Evolutionary conservation across 2,329 filamentous ascomycete genomes (phyloP).

Genomic region (Phaeosphaeriaceae sp.): DNA sequence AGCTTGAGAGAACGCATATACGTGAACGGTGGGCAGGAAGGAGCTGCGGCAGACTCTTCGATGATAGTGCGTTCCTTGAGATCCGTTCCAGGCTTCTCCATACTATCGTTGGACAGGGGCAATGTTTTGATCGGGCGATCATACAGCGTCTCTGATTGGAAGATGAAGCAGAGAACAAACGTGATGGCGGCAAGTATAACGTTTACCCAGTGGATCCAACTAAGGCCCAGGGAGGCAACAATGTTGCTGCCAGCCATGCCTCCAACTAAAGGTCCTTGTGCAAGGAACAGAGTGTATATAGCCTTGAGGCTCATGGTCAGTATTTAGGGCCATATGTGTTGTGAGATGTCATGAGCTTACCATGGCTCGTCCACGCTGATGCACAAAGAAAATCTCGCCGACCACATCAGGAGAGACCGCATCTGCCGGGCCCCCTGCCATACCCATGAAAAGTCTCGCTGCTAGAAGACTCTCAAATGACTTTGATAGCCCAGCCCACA

Average conservation of each 20-base stretch:
- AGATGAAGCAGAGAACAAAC: constrained; percentile 43
- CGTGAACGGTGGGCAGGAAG: constrained; percentile 36
- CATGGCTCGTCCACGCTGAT: constrained; percentile 51
- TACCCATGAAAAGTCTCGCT: constrained; percentile 48
- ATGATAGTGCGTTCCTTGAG: constrained; percentile 23
- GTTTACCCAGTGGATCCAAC: constrained; percentile 52
- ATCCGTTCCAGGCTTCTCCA: constrained; percentile 20
- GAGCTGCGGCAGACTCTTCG: constrained; percentile 9
- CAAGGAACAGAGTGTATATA: constrained; percentile 51
- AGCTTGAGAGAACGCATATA: constrained; percentile 47
- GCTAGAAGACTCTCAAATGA: constrained; percentile 46
- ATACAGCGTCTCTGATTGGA: constrained; percentile 51
- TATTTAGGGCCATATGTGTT: neutral
- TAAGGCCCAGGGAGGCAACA: constrained; percentile 39
- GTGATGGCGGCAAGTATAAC: constrained; percentile 43
- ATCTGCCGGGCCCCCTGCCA: constrained; percentile 47
- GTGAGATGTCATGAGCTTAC: constrained; percentile 19
- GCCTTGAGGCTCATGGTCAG: constrained; percentile 30
- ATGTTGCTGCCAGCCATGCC: constrained; percentile 52
- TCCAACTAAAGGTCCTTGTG: constrained; percentile 47
- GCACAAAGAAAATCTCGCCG: constrained; percentile 52
- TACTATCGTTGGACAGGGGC: constrained; percentile 16
- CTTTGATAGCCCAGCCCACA: constrained; percentile 50
- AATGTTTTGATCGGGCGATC: constrained; percentile 34
- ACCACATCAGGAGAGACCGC: constrained; percentile 50